phyloP scores from a whole-genome alignment of 257 asterid species.

The Ocimum tenuiflorum region DNA sequence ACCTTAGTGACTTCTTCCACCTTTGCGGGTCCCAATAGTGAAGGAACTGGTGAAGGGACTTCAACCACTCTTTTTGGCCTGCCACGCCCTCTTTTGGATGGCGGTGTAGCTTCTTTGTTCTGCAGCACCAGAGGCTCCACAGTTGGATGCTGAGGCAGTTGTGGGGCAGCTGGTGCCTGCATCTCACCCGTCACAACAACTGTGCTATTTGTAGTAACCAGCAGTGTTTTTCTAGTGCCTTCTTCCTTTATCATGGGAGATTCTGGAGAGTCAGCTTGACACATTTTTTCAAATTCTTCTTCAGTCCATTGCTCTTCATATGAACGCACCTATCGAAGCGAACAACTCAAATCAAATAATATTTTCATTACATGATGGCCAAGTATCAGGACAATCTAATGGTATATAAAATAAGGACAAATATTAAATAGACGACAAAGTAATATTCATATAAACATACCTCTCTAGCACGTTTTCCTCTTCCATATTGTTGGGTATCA shows the following conservation, averaged over 20 bases:
- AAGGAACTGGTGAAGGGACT: constrained; percentile 31
- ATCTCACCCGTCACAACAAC: constrained; percentile 32
- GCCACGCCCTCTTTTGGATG: constrained; percentile 91
- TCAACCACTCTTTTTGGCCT: constrained; percentile 75
- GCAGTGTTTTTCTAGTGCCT: constrained; percentile 36
- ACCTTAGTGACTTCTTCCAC: constrained; percentile 26
- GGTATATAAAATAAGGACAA: constrained; percentile 3
- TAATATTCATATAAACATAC: constrained; percentile 35
- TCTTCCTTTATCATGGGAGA: constrained; percentile 60
- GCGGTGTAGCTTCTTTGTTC: constrained; percentile 48
- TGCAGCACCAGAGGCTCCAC: constrained; percentile 29
- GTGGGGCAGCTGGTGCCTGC: constrained; percentile 29
- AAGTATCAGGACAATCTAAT: neutral
- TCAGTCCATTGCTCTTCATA: constrained; percentile 99
- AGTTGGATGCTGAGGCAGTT: constrained; percentile 29
- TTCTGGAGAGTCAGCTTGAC: constrained; percentile 77
- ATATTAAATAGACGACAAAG: constrained; percentile 1
- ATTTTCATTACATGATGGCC: constrained; percentile 5
- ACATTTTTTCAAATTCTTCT: constrained; percentile 91
- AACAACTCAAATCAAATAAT: constrained; percentile 9
- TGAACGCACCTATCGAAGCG: constrained; percentile 64
- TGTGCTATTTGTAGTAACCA: constrained; percentile 30
- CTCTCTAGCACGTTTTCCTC: constrained; percentile 99
- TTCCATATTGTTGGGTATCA: constrained; percentile 92
- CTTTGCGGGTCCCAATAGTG: constrained; percentile 25